Percentiles rank a stretch among this genome's conserved stretches.
These are phyloP conservation scores for Solioccasus polychromus DNA, from an alignment of 768 basidiomycete genomes.

Conservation along the genomic window DNA sequence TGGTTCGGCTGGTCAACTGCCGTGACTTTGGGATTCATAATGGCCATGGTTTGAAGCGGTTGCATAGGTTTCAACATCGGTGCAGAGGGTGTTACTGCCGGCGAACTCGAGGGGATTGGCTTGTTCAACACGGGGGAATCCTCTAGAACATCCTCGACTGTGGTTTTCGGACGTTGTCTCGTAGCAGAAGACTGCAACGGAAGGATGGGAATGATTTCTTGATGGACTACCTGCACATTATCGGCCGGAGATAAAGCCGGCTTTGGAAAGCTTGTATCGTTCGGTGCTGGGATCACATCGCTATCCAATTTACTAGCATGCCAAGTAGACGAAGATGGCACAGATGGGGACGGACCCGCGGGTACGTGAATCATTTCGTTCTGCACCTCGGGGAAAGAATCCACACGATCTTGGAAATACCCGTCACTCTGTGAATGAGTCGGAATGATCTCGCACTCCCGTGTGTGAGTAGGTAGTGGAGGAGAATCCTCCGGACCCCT, in stretches of 20 bases:
- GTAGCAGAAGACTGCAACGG: constrained; percentile 10
- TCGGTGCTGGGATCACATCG: not conserved
- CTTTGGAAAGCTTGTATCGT: constrained; percentile 8
- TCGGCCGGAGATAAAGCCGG: constrained; percentile 4
- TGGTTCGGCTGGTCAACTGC: constrained; percentile 9
- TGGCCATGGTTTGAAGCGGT: constrained; percentile 2
- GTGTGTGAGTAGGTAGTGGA: constrained; percentile 19
- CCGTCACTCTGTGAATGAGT: constrained; percentile 14
- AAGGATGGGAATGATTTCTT: constrained; percentile 9
- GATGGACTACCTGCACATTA: constrained; percentile 6
- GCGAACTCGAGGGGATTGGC: constrained; percentile 1
- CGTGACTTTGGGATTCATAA: constrained; percentile 6
- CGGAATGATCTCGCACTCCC: constrained; percentile 26
- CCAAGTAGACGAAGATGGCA: not conserved
- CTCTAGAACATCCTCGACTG: constrained; percentile 29
- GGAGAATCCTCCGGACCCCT: constrained; percentile 22
- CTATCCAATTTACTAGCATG: constrained; percentile 8
- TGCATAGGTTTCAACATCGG: constrained; percentile 9
- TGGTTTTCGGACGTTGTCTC: constrained; percentile 25
- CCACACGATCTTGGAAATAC: not conserved
- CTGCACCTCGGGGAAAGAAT: constrained; percentile 13
- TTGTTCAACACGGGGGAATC: constrained; percentile 17
- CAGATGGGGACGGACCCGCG: not conserved
- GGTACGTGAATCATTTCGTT: constrained; percentile 27
- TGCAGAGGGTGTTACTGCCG: constrained; percentile 3